phyloP scores from a whole-genome alignment of 179 eudicot species.

The Drosera spatulata region DNA sequence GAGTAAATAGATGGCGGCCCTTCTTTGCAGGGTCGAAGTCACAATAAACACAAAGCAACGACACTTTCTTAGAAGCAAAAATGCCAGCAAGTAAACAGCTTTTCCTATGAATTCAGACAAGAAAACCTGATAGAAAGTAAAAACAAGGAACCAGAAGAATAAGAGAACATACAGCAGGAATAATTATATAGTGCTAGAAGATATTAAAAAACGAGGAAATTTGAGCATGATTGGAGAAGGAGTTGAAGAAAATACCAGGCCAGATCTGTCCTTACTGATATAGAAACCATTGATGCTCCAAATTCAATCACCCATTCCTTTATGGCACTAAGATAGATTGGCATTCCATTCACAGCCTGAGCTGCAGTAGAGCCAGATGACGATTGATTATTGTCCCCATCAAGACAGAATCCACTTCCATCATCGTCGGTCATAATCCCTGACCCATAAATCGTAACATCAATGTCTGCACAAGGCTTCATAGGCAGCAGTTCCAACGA shows the following conservation, averaged over 20 bases:
- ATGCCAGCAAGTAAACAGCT: too few species aligned
- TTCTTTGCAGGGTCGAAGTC: too few species aligned
- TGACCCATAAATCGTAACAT: conserved; percentile 83
- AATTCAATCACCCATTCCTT: conserved; percentile 98
- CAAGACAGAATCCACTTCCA: conserved; percentile 82
- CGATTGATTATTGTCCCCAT: conserved; percentile 39
- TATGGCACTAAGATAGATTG: conserved; percentile 79
- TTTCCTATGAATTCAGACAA: too few species aligned
- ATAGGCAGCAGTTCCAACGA: conserved; percentile 91
- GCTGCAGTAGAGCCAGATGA: conserved; percentile 45
- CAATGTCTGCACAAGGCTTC: conserved; percentile 96
- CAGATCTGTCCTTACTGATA: conserved; percentile 89
- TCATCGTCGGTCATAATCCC: conserved; percentile 80
- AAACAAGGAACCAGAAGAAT: neutral
- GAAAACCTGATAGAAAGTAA: too few species aligned
- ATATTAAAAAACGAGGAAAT: neutral
- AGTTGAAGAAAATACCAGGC: conserved; percentile 45
- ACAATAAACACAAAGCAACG: too few species aligned
- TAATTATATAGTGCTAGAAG: too few species aligned
- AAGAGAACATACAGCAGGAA: neutral
- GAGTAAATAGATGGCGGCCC: too few species aligned
- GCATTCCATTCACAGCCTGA: conserved; percentile 56
- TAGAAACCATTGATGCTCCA: conserved; percentile 85
- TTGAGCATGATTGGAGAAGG: too few species aligned
- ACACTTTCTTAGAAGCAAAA: too few species aligned